Conservation (phyloP, 2,329 filamentous ascomycete genomes). For the Helotiales sp. region DNA sequence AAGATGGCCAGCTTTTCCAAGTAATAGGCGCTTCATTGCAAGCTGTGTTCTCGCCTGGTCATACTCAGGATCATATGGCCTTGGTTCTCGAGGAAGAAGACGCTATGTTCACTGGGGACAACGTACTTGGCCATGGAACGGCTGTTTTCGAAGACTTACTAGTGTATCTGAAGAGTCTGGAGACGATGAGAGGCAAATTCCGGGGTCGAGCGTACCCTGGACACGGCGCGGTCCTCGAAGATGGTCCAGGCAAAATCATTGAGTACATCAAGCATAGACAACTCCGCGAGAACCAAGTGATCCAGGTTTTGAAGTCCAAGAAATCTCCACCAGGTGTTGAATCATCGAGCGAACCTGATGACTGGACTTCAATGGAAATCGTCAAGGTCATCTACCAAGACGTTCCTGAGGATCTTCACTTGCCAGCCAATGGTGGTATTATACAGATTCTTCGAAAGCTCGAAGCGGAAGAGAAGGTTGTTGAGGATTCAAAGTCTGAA, state of each 20-base stretch:
- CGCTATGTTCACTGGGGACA: slow-evolving; percentile 88
- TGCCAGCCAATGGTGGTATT: slow-evolving; percentile 77
- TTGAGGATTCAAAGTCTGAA: slow-evolving; percentile 45
- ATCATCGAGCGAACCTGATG: slow-evolving; percentile 38
- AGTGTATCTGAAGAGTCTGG: slow-evolving; percentile 70
- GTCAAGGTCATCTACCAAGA: slow-evolving; percentile 88
- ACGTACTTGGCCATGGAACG: slow-evolving; percentile 85
- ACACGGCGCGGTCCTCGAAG: slow-evolving; percentile 79
- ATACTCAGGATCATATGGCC: slow-evolving; percentile 82
- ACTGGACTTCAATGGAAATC: slow-evolving; percentile 77
- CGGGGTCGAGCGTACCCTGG: slow-evolving; percentile 80
- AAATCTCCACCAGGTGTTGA: slow-evolving; percentile 40
- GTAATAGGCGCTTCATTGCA: slow-evolving; percentile 68
- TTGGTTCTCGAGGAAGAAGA: slow-evolving; percentile 78
- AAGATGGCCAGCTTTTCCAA: slow-evolving; percentile 57
- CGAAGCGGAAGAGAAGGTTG: slow-evolving; percentile 71
- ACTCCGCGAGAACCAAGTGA: slow-evolving; percentile 78
- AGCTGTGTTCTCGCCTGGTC: slow-evolving; percentile 72
- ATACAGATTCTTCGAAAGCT: slow-evolving; percentile 82
- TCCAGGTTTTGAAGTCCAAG: slow-evolving; percentile 63
- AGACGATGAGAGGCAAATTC: slow-evolving; percentile 70
- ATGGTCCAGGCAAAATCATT: slow-evolving; percentile 71
- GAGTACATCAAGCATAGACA: slow-evolving; percentile 86
- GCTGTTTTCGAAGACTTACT: slow-evolving; percentile 81
- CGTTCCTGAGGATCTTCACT: slow-evolving; percentile 75